Conservation (phyloP, 2,329 filamentous ascomycete species). For the Trichoderma simmonsii region DNA sequence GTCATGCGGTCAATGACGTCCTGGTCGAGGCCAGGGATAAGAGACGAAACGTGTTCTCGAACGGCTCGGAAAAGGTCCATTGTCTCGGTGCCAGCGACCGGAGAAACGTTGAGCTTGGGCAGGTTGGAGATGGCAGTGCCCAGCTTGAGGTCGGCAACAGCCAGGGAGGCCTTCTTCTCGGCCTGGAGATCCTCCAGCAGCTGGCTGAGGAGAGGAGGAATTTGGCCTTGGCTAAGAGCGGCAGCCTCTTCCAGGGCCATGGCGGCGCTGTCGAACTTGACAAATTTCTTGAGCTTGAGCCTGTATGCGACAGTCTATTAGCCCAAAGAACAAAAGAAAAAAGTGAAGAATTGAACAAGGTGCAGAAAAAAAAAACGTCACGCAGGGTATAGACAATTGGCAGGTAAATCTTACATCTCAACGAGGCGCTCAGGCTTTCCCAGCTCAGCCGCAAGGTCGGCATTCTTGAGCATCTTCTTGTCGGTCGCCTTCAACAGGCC, state of each 20-base stretch:
- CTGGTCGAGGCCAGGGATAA: slow-evolving; percentile 83
- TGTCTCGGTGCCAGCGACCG: slow-evolving; percentile 60
- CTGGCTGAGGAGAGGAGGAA: slow-evolving; percentile 78
- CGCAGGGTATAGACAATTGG: slow-evolving; percentile 23
- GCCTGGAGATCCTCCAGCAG: slow-evolving; percentile 90
- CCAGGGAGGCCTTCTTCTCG: slow-evolving; percentile 94
- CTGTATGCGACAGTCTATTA: slow-evolving; percentile 40
- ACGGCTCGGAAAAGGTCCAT: slow-evolving; percentile 92
- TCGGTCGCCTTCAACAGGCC: slow-evolving; percentile 97
- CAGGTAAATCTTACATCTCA: slow-evolving; percentile 62
- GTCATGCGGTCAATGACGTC: slow-evolving; percentile 92
- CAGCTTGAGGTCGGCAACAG: slow-evolving; percentile 90
- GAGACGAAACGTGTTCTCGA: slow-evolving; percentile 81
- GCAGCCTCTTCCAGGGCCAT: slow-evolving; percentile 88
- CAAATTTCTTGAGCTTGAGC: slow-evolving; percentile 93
- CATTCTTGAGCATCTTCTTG: slow-evolving; percentile 93
- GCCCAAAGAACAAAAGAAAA: neutral
- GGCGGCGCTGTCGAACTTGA: slow-evolving; percentile 93
- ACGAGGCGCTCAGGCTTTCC: slow-evolving; percentile 80
- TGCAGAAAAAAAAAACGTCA: neutral
- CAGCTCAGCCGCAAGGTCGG: slow-evolving; percentile 72
- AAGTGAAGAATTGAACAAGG: neutral
- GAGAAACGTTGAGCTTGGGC: slow-evolving; percentile 78
- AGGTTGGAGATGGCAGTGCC: slow-evolving; percentile 90
- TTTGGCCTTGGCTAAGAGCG: slow-evolving; percentile 87